Conservation (phyloP, 2,329 filamentous ascomycete genomes). For the Fusarium clavum region DNA sequence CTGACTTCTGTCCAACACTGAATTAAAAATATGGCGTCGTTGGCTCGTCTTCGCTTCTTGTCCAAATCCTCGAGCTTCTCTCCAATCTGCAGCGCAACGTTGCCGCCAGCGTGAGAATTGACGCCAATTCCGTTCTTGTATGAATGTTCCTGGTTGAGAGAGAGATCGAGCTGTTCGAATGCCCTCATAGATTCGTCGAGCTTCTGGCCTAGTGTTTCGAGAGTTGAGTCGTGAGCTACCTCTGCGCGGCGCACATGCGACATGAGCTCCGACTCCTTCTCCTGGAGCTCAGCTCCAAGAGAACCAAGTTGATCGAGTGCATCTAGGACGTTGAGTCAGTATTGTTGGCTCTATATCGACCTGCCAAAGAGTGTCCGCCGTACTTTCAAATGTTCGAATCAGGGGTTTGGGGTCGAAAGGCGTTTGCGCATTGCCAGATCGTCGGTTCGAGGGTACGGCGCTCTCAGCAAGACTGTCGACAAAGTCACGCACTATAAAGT, state of each 20-base stretch:
- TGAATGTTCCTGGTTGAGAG: slow-evolving; percentile 73
- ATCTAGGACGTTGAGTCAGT: slow-evolving; percentile 55
- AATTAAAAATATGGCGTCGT: slow-evolving; percentile 94
- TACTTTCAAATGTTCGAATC: slow-evolving; percentile 92
- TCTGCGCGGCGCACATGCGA: slow-evolving; percentile 93
- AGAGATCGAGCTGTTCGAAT: slow-evolving; percentile 90
- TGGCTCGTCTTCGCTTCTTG: slow-evolving; percentile 86
- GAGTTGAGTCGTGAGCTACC: slow-evolving; percentile 89
- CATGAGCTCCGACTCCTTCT: slow-evolving; percentile 89
- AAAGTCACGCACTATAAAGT: slow-evolving; percentile 99
- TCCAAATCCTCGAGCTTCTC: slow-evolving; percentile 95
- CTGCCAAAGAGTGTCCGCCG: slow-evolving; percentile 28
- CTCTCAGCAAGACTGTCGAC: slow-evolving; percentile 91
- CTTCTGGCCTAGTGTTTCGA: slow-evolving; percentile 87
- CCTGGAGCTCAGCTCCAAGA: slow-evolving; percentile 85
- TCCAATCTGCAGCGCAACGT: slow-evolving; percentile 93
- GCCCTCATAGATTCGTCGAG: slow-evolving; percentile 91
- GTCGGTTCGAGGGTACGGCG: slow-evolving; percentile 81
- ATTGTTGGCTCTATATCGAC: not conserved
- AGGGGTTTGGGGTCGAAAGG: slow-evolving; percentile 95
- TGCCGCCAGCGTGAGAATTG: slow-evolving; percentile 73
- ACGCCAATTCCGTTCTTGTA: slow-evolving; percentile 50
- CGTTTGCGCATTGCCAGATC: slow-evolving; percentile 74
- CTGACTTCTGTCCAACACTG: slow-evolving; percentile 97
- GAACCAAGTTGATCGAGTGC: slow-evolving; percentile 75